phyloP scores from a whole-genome alignment of 2,329 filamentous ascomycete genomes.

The Sclerotinia nivalis region DNA sequence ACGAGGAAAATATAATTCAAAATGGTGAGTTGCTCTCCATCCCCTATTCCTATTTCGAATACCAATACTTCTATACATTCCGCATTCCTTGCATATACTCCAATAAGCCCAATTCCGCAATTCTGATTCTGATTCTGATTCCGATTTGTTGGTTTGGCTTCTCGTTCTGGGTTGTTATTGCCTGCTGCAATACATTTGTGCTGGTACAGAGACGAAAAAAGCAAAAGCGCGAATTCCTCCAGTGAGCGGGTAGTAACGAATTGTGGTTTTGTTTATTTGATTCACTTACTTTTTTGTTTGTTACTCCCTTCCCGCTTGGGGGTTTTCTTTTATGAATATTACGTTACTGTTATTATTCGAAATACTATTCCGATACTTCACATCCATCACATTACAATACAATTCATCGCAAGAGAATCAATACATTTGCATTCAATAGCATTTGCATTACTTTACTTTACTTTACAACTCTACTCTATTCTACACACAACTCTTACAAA shows the following conservation, averaged over 20 bases:
- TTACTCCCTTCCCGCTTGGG: background rate
- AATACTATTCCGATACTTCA: background rate
- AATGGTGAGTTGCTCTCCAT: slow-evolving; percentile 5
- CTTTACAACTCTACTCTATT: background rate
- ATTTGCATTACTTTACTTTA: background rate
- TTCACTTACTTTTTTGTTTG: background rate
- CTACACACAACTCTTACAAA: background rate
- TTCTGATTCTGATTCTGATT: background rate
- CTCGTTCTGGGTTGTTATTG: background rate
- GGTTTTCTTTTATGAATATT: too few relatives aligned
- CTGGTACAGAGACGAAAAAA: background rate
- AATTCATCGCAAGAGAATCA: background rate
- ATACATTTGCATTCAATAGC: background rate
- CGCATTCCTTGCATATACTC: slow-evolving; percentile 15
- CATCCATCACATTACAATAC: background rate
- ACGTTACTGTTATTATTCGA: background rate
- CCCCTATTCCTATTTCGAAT: background rate
- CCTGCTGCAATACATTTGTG: background rate
- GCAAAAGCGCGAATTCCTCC: background rate
- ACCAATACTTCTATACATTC: background rate
- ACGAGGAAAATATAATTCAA: background rate
- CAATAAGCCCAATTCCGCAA: background rate
- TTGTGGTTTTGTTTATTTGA: background rate
- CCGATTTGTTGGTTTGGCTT: background rate
- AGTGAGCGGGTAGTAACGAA: background rate